Base-by-base conservation (phyloP, 148 eudicot genomes). In the Suaeda aralocaspica region DNA sequence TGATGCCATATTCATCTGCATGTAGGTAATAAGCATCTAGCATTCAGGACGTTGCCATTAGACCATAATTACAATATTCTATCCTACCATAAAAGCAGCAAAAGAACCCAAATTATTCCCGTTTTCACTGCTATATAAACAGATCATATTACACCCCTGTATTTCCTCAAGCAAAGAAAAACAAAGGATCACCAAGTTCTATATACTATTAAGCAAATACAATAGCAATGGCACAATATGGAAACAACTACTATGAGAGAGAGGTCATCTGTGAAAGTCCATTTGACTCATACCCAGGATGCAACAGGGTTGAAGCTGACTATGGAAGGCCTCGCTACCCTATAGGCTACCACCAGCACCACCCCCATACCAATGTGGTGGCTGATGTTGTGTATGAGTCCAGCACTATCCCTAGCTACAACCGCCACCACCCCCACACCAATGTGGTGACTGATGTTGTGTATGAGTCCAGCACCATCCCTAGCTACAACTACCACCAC, bases 241-340 rank as follows among this genome's bases (percentile, higher is more conserved):
- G 21, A 39, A 53, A 46, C 45, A 68, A 55, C 52, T 76, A 76
- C 74, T 70, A 70, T 25, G 74, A 64, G 39, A 76, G 41, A 19
- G 78, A 70, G 69, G 69, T 76, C 48, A 25, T 76, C 62, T 70
- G 59, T 56, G 79, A 65, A 16, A 34, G 25, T 9, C 74, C 79
- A 64, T 64, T 51, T 46, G 74, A 76, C 66, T 76, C 74, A n/a
- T 76, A 33, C 79, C 64, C 74, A 64, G 79, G 33, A 60, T 76
- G 63, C 66, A 61, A 28, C 64, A 70, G 73, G 29, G 64, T 70
- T 19, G 55, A 70, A 55, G 73, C 24, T 61, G 66, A 26, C 41
- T 58, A 70, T 58, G 65, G 64, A 4, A 70, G 62, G 36, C 22
- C 58, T n/a, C 48, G 67, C 57, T 71, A 71, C 33, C 67, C 59